phyloP scores from a whole-genome alignment of 768 basidiomycete genomes.

The Tylopilus subfusipes region DNA sequence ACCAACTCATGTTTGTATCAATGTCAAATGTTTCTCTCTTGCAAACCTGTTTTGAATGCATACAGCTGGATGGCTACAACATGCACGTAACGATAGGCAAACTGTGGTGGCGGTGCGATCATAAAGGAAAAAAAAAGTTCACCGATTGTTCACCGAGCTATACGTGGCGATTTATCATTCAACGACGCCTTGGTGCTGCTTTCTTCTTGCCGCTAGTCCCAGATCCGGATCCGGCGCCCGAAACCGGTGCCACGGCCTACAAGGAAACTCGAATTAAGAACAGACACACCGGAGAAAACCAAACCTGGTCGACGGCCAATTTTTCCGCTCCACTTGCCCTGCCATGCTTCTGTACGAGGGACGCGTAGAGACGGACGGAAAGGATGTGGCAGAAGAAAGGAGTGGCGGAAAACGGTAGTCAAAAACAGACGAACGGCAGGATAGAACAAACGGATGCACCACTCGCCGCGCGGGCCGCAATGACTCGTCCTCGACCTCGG shows the following conservation, averaged over 20 bases:
- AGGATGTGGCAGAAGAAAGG: background rate
- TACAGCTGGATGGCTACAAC: background rate
- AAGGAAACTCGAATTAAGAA: slow-evolving; percentile 4
- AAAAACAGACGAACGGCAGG: background rate
- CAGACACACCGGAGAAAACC: background rate
- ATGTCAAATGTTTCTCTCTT: slow-evolving; percentile 3
- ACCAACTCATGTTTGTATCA: slow-evolving; percentile 20
- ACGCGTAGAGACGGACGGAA: background rate
- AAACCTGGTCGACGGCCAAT: slow-evolving; percentile 22
- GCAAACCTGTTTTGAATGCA: background rate
- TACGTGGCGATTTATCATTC: background rate
- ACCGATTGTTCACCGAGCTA: background rate
- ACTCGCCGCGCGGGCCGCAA: slow-evolving; percentile 27
- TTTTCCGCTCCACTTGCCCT: slow-evolving; percentile 17
- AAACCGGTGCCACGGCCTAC: background rate
- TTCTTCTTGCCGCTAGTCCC: slow-evolving; percentile 18
- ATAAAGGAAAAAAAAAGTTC: background rate
- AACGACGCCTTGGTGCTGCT: slow-evolving; percentile 23
- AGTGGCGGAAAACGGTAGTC: background rate
- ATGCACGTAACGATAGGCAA: background rate
- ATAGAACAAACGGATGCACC: slow-evolving; percentile 14
- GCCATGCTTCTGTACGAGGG: slow-evolving; percentile 21
- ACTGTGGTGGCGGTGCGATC: background rate
- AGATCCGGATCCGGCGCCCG: background rate
- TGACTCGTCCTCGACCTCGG: slow-evolving; percentile 20